These are phyloP conservation scores for Cinchona pubescens DNA, from an alignment of 257 asterid species.

Conservation along the genomic window DNA sequence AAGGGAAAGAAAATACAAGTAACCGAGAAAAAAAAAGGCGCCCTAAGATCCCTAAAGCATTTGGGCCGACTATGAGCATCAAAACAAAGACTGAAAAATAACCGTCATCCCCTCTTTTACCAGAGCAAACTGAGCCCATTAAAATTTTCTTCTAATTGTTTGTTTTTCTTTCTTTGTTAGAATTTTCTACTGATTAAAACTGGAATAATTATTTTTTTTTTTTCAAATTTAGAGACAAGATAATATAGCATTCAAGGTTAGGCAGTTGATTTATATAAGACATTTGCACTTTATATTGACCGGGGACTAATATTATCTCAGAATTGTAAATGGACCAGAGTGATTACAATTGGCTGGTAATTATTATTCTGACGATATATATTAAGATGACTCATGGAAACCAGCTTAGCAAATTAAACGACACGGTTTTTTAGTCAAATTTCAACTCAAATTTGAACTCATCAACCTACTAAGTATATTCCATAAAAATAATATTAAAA, in stretches of 20 bases:
- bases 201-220: neutral
- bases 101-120: too few relatives aligned
- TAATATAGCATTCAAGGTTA: neutral
- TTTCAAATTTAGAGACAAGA: neutral
- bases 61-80: too few relatives aligned
- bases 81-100: too few relatives aligned
- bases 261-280: neutral
- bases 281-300: conserved; percentile 2
- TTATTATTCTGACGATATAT: neutral
- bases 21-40: too few relatives aligned
- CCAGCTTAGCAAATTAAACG: neutral
- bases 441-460: neutral
- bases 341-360: neutral
- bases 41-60: too few relatives aligned
- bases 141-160: neutral
- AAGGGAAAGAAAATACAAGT: too few relatives aligned
- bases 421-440: conserved; percentile 10
- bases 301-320: too few relatives aligned
- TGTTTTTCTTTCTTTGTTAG: neutral
- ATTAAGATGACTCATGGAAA: neutral
- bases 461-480: too few relatives aligned
- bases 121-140: too few relatives aligned
- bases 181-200: neutral
- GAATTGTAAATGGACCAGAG: neutral
- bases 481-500: too few relatives aligned